A percentile compares a stretch with the other conserved stretches of the same genome.
Evolutionary conservation across 352 stramenopile genomes (phyloP).

Genomic region (Thalassiosira hispida): DNA sequence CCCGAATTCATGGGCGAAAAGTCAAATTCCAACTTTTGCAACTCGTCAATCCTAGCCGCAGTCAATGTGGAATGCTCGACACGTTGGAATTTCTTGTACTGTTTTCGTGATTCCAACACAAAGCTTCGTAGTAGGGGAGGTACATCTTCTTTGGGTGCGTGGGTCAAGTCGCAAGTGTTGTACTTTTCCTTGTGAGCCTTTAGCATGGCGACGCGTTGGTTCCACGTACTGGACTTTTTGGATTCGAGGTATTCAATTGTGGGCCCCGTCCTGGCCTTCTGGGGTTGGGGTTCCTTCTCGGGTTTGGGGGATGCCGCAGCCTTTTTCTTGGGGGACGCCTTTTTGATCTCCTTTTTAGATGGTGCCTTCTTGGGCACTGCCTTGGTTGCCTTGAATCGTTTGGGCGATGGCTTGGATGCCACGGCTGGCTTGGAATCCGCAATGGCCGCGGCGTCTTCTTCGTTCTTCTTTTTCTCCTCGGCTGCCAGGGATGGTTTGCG

Average conservation of each 20-base stretch:
- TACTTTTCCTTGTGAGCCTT: conserved; percentile 51
- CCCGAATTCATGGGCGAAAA: conserved; percentile 27
- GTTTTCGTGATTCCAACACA: conserved; percentile 52
- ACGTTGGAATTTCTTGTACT: conserved; percentile 57
- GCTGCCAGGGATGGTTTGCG: background rate
- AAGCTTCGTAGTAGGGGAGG: conserved; percentile 10
- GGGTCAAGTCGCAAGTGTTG: conserved; percentile 51
- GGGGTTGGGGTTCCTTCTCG: background rate
- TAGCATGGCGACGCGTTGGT: conserved; percentile 33
- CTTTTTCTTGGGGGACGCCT: conserved; percentile 7
- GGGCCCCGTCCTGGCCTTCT: background rate
- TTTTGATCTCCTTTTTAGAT: background rate
- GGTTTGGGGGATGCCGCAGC: background rate
- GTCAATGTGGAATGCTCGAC: conserved; percentile 53
- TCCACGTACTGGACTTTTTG: conserved; percentile 35
- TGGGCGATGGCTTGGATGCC: background rate
- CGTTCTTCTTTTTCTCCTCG: background rate
- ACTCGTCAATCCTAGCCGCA: conserved; percentile 41
- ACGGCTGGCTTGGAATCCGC: background rate
- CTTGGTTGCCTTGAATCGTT: background rate
- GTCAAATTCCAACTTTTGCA: conserved; percentile 63
- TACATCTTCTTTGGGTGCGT: conserved; percentile 24
- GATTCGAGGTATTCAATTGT: background rate
- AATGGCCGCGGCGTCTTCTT: background rate
- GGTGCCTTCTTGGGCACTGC: background rate